phyloP scores from a whole-genome alignment of 495 filamentous ascomycete genomes.

The Hypoxylon lienhwacheense region DNA sequence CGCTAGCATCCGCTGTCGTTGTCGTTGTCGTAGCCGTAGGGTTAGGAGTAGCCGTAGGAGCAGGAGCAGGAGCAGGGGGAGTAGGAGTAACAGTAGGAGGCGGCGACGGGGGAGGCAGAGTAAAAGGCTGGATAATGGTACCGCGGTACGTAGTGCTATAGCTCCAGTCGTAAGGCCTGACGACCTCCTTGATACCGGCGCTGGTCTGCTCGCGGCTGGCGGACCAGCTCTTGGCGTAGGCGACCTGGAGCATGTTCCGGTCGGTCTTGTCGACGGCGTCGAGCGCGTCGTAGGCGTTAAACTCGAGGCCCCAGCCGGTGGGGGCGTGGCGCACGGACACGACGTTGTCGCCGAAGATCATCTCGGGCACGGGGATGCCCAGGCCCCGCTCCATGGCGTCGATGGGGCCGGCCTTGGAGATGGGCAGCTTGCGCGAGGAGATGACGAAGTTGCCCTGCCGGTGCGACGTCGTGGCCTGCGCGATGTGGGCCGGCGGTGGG shows the following conservation, averaged over 20 bases:
- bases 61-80: not conserved
- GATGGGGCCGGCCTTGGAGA: conserved; percentile 87
- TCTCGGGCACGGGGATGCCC: conserved; percentile 87
- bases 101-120: not conserved
- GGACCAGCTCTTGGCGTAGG: conserved; percentile 90
- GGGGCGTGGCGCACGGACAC: conserved; percentile 69
- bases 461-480: conserved; percentile 48
- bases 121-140: conserved; percentile 44
- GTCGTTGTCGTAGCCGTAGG: not conserved
- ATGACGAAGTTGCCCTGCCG: conserved; percentile 67
- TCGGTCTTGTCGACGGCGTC: conserved; percentile 94
- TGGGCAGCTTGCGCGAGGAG: conserved; percentile 81
- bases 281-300: conserved; percentile 84
- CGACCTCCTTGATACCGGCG: conserved; percentile 87
- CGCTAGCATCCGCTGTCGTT: not conserved
- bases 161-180: conserved; percentile 97
- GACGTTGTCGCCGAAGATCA: conserved; percentile 97
- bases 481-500: conserved; percentile 39
- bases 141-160: conserved; percentile 87
- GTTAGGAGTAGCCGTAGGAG: not conserved
- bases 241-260: conserved; percentile 81
- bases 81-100: conserved; percentile 1
- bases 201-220: conserved; percentile 79
- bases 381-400: conserved; percentile 78
- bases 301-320: conserved; percentile 72